Percentiles rank a stretch among this genome's conserved stretches.
These are phyloP conservation scores for Nicotiana undulata DNA, from an alignment of 257 asterid species.

Conservation along the genomic window DNA sequence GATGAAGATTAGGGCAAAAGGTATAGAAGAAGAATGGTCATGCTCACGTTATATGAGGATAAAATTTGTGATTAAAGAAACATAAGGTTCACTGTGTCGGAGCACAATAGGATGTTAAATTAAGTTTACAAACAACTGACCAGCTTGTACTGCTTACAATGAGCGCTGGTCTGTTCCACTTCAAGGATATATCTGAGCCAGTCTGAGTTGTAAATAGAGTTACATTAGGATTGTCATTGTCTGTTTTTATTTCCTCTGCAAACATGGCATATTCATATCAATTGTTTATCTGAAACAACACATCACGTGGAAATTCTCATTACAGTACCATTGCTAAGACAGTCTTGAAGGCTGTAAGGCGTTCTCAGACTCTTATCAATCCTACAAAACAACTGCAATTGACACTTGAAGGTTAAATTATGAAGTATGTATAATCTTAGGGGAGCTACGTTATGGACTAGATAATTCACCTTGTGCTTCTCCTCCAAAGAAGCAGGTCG, in stretches of 20 bases:
- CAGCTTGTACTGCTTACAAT: slow-evolving; percentile 97
- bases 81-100: not conserved
- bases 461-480: slow-evolving; percentile 67
- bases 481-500: slow-evolving; percentile 67
- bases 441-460: not conserved
- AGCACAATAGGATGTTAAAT: slow-evolving; percentile 2
- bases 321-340: slow-evolving; percentile 63
- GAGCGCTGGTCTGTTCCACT: slow-evolving; percentile 80
- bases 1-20: not conserved
- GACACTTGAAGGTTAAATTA: slow-evolving; percentile 21
- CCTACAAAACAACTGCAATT: slow-evolving; percentile 77
- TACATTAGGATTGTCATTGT: slow-evolving; percentile 30
- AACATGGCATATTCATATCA: slow-evolving; percentile 6
- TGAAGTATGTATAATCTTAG: slow-evolving; percentile 13
- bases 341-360: slow-evolving; percentile 60
- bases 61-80: not conserved
- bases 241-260: slow-evolving; percentile 35
- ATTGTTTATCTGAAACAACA: slow-evolving; percentile 3
- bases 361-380: slow-evolving; percentile 45
- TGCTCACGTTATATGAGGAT: not conserved
- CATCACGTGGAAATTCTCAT: slow-evolving; percentile 7
- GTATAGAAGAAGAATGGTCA: not conserved
- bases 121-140: slow-evolving; percentile 33
- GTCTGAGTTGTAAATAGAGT: slow-evolving; percentile 61
- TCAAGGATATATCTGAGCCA: slow-evolving; percentile 47